These are phyloP conservation scores for Seiridium unicorne DNA, from an alignment of 2,329 filamentous ascomycete species.

Conservation along the genomic window DNA sequence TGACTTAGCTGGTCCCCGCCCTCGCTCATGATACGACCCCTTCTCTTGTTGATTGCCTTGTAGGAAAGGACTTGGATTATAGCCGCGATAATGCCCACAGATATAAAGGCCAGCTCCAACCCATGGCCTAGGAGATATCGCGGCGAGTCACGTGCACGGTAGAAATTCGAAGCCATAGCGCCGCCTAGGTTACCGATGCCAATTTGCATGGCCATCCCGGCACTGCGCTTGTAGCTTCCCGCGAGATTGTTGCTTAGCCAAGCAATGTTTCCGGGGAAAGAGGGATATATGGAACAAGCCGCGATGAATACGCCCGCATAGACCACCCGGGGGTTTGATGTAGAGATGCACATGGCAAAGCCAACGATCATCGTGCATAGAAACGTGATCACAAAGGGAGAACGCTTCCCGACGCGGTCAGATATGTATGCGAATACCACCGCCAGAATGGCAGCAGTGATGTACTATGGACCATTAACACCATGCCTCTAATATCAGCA, in stretches of 20 bases:
- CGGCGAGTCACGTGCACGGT: constrained; percentile 50
- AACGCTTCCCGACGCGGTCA: constrained; percentile 51
- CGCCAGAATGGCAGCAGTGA: constrained; percentile 61
- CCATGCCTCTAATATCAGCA: background rate
- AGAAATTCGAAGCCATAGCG: constrained; percentile 73
- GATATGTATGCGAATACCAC: constrained; percentile 53
- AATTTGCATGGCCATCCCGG: constrained; percentile 65
- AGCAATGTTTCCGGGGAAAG: constrained; percentile 73
- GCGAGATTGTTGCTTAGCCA: constrained; percentile 81
- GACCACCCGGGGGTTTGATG: constrained; percentile 54
- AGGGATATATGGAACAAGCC: constrained; percentile 77
- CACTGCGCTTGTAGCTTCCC: constrained; percentile 60
- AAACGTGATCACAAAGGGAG: constrained; percentile 54
- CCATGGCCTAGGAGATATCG: constrained; percentile 49
- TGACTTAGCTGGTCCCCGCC: constrained; percentile 37
- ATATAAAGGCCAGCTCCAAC: constrained; percentile 49
- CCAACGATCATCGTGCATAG: constrained; percentile 54
- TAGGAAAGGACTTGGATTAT: constrained; percentile 50
- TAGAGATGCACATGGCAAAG: constrained; percentile 60
- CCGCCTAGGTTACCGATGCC: constrained; percentile 58
- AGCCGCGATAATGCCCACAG: constrained; percentile 41
- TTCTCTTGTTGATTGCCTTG: constrained; percentile 54
- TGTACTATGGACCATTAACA: constrained; percentile 31
- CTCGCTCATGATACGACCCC: constrained; percentile 43
- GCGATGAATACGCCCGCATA: constrained; percentile 78